Evolutionary conservation across 495 filamentous ascomycete species (phyloP).

Genomic region (Platismatia glauca): DNA sequence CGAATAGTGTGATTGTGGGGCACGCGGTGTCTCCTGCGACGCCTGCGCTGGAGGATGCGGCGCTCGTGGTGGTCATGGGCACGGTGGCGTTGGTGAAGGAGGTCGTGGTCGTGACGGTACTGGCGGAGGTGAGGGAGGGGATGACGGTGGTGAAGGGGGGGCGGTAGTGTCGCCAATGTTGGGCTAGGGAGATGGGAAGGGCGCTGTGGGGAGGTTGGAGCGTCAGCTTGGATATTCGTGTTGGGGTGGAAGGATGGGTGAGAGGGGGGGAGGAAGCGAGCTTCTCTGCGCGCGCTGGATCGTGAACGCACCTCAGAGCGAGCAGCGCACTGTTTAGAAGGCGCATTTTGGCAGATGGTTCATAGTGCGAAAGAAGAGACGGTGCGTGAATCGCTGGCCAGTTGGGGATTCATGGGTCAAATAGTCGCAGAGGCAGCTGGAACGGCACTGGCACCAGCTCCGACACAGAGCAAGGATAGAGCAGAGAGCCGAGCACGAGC

Average conservation of each 20-base stretch:
- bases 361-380: neutral
- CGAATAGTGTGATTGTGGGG: neutral
- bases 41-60: neutral
- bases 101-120: neutral
- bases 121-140: neutral
- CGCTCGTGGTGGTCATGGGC: neutral
- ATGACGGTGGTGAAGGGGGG: neutral
- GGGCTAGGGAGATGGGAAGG: neutral
- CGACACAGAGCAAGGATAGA: neutral
- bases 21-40: neutral
- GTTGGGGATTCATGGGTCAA: neutral
- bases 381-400: neutral
- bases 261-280: neutral
- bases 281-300: neutral
- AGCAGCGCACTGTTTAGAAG: neutral
- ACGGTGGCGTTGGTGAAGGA: neutral
- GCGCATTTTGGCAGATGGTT: neutral
- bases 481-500: neutral
- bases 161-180: too few species aligned
- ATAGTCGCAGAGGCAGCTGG: neutral
- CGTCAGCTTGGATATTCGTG: neutral
- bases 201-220: neutral
- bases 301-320: neutral
- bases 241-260: neutral
- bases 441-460: neutral